Evolutionary conservation across 1,284 basidiomycete species (phyloP).

Genomic region (Kalmanozyma brasiliensis): DNA sequence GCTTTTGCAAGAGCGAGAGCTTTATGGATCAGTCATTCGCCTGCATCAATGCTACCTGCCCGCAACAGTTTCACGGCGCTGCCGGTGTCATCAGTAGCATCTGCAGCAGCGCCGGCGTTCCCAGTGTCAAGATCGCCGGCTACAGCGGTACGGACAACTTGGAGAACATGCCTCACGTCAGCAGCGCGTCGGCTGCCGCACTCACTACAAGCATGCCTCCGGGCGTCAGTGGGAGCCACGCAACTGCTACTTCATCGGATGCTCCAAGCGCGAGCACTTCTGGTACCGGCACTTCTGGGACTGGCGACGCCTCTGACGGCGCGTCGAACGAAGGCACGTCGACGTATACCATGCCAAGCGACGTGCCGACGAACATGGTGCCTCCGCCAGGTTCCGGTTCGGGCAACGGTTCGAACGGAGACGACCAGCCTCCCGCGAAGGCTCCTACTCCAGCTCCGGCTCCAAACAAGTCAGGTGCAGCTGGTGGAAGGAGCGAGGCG

Average conservation of each 20-base stretch:
- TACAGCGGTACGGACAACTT: constrained; percentile 26
- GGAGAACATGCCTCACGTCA: constrained; percentile 48
- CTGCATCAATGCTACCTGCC: constrained; percentile 48
- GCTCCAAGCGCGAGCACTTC: too few relatives aligned
- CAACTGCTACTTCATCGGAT: too few relatives aligned
- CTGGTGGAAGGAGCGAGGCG: background rate
- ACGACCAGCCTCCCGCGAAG: background rate
- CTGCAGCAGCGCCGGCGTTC: constrained; percentile 20
- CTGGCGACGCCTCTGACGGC: too few relatives aligned
- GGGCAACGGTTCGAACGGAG: too few relatives aligned
- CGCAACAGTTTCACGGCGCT: constrained; percentile 44
- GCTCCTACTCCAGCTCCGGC: background rate
- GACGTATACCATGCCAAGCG: constrained; percentile 15
- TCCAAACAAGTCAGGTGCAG: background rate
- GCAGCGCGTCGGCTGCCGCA: too few relatives aligned
- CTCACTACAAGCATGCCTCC: too few relatives aligned
- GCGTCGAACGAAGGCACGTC: too few relatives aligned
- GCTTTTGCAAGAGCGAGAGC: constrained; percentile 37
- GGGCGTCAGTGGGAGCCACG: too few relatives aligned
- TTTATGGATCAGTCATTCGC: constrained; percentile 37
- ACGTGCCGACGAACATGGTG: constrained; percentile 7
- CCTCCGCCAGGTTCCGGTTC: too few relatives aligned
- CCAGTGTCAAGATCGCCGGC: constrained; percentile 31
- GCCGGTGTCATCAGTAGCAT: constrained; percentile 47
- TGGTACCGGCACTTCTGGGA: too few relatives aligned